Evolutionary conservation across 345 rosid species (phyloP), one percentile per base, ranked within the genome.

Genomic region (Sisymbrium altissimum): DNA sequence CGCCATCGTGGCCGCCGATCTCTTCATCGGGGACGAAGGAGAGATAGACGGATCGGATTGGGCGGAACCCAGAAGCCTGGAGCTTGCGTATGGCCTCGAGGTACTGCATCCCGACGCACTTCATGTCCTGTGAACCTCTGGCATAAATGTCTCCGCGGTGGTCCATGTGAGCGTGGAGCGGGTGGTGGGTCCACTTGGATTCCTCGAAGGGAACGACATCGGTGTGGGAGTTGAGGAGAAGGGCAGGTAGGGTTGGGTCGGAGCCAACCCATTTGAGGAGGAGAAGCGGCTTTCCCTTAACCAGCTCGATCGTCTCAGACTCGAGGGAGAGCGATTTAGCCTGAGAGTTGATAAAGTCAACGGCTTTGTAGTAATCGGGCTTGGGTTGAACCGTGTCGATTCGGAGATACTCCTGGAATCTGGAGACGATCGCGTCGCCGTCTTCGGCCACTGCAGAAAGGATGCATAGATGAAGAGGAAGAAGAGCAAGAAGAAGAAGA

Each of bases 121-220:
- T 95, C 97, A 95, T 95, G 79, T 95, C 99, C 86, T 92, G 99
- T 0, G 97, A 88, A 32, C 99, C 99, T 73, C 99, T 79, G 41
- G 94, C 99, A 19, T 72, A 92, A 65, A 95, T 88, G 50, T 86
- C 62, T 2, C 96, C 99, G 0, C 14, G n/a, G 12, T 79, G 84
- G 80, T 92, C 99, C 68, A 92, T 27, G 81, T 87, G 89, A 69
- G 96, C 97, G 1, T 57, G 79, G 71, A 95, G 87, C 0, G 97
- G 96, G 35, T 76, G 91, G 74, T 90, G 88, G 43, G 21, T 46
- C 99, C 99, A 95, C 83, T 95, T 95, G 52, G 81, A 75, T 5
- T 72, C 73, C 81, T 95, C 99, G 7, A 80, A 85, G 1, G 99
- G 96, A 60, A 92, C 96, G 25, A 92, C 97, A 74, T 95, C 99